Base-by-base conservation (phyloP, 2,329 filamentous ascomycete species). In the Magnaporthiopsis incrustans region DNA sequence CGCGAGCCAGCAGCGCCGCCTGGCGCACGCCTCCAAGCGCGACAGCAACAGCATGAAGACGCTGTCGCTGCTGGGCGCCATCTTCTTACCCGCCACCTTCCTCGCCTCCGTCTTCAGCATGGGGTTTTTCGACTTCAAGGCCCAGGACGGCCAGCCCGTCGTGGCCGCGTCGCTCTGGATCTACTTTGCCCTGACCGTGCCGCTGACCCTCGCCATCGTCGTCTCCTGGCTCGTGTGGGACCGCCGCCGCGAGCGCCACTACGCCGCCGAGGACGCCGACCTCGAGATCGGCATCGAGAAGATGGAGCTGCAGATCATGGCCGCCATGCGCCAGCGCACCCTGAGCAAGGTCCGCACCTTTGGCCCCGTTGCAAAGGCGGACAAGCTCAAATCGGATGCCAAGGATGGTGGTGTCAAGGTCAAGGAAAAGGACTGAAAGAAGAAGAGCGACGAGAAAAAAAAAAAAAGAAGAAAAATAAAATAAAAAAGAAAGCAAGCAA, bases 31-130 rank as follows among this genome's bases (percentile, higher is more conserved):
- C 18, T 83, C 82, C 69, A 86, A 86, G 72, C 79, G 84, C 15
- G 84, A 87, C 72, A 84, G 82, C 72, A 85, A 82, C 4, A 83
- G 85, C 64, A 87, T 87, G 85, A 88, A 88, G 76, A 85, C 84
- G 0, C 77, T 88, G 56, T 87, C 85, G 0, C 78, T 88, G 0
- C 81, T 88, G 64, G 86, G 85, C 33, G 84, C 85, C 57, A 76
- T 88, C 57, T 88, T 88, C 69, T 76, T 88, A 7, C 85, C 85
- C 0, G 85, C 85, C 2, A 87, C 85, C 0, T 86, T 82, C 67
- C 78, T 88, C 25, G 81, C 85, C 11, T 88, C 85, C 0, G 77
- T 88, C 30, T 88, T 88, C 68, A 83, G 81, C 76, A 88, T 87
- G 84, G 84, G 84, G 0, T 88, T 88, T 71, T 88, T 88, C 76